Base-by-base conservation (phyloP, 2,329 filamentous ascomycete species). In the Colletotrichum tofieldiae region DNA sequence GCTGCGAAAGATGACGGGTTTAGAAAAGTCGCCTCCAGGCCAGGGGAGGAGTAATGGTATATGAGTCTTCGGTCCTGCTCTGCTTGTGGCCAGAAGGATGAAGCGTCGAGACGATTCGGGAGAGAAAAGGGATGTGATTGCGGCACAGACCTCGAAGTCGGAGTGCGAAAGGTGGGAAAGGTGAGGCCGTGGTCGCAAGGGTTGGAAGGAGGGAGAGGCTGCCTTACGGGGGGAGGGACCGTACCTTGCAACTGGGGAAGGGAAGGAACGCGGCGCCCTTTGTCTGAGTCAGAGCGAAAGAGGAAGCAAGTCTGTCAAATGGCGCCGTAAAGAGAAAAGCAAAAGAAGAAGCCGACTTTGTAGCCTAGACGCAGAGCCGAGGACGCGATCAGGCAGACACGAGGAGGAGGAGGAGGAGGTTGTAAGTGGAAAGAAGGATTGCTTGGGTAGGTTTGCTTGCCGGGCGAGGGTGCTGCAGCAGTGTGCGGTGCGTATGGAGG, bases 211-310 rank as follows among this genome's bases (percentile, higher is more conserved):
- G 66, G 39, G 66, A 65, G 47, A 56, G 63, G 55, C 39, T 64
- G 58, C 65, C 69, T 59, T 68, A 72, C 69, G 51, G 41, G 47
- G 51, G 47, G 23, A 43, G 49, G 43, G 56, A 45, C 61, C 23
- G 37, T 68, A 56, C 12, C n/a, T 56, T 8, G n/a, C 52, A 41
- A 26, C n/a, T 45, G 26, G 49, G 62, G 35, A 62, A 65, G 45
- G 47, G 49, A 60, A 66, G 54, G 66, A 63, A 73, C 37, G 55
- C 54, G 43, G 59, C 56, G 45, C 41, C 62, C 67, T 72, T 67
- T 56, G 66, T 69, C 70, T 70, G 70, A 72, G 59, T 72, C 70
- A 70, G 65, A 72, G 52, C 41, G n/a, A 37, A 60, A 59, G 26
- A 51, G 51, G 56, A 61, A 26, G 23, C 32, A 47, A 45, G 39